Evolutionary conservation across 169 alveolate genomes (phyloP), one percentile per base, ranked within the genome.

Genomic region (Plasmodium yoelii): DNA sequence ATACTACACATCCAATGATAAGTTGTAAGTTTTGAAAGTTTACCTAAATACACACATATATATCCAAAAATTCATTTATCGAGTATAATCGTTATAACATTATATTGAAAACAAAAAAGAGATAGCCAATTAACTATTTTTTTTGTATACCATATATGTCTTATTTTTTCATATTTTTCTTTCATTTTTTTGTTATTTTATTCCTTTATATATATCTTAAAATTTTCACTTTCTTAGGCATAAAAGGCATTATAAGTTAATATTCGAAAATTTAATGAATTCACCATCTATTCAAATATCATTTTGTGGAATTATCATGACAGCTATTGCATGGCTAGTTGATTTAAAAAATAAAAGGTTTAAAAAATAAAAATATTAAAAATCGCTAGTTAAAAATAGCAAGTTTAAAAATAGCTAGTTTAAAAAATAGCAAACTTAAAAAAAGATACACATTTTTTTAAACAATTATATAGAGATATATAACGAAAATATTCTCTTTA

Each of bases 241-340:
- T 46, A 80, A 65, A n/a, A 55, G 90, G 26, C 22, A 80, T 61
- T 80, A 65, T 19, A 60, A 24, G 19, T 22, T 80, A 34, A 56
- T 80, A 47, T 67, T 49, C 59, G 56, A 60, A 65, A 80, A 80
- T 15, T 24, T 80, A 39, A 47, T 42, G 15, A 28, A 22, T 18
- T 80, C 90, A 57, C 90, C 90, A 15, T 55, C 90, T 2, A 65
- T 80, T 12, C 90, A 80, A 51, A 80, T 80, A 10, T 44, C 90
- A 18, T 28, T 67, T n/a, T 80, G 90, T 49, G 90, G 90, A 13
- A 80, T 80, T 18, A 13, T 65, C 19, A 80, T 80, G 59, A 65
- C 90, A 22, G 34, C 44, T 13, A 18, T 80, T 60, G 64, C 59
- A 8, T 77, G 82, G n/a, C 26, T 80, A 34, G 44, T 80, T 5